Conservation (phyloP, 1,139 yeast species). For the Yamadazyma trypodendri region DNA sequence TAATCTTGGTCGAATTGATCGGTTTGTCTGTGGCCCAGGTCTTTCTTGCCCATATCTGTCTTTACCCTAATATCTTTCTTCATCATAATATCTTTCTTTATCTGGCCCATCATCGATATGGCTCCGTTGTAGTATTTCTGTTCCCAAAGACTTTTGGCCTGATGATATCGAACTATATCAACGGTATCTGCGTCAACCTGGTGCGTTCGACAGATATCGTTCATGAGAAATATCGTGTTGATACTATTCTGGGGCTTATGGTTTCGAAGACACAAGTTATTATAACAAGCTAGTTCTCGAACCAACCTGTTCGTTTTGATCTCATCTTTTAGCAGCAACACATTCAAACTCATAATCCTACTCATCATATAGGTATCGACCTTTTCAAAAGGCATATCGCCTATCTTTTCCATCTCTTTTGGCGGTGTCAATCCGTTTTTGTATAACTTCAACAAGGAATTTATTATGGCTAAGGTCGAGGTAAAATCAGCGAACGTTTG, state of each 20-base stretch:
- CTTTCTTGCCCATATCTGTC: background rate
- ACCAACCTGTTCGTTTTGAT: conserved; percentile 8
- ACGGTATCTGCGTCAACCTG: background rate
- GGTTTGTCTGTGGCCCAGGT: background rate
- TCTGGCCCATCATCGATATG: conserved; percentile 45
- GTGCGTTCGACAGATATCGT: conserved; percentile 17
- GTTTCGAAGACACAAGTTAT: conserved; percentile 33
- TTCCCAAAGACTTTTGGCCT: conserved; percentile 61
- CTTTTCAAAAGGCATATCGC: conserved; percentile 5
- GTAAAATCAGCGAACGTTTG: conserved; percentile 1
- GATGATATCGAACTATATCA: conserved; percentile 28
- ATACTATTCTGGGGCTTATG: conserved; percentile 47
- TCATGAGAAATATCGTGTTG: conserved; percentile 48
- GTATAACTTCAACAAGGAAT: background rate
- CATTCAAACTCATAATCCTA: conserved; percentile 17
- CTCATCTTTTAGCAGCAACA: conserved; percentile 15
- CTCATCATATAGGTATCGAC: conserved; percentile 11
- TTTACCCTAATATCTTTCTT: background rate
- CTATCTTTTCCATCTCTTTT: background rate
- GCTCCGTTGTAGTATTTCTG: conserved; percentile 56
- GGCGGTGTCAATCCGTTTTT: background rate
- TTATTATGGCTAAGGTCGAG: conserved; percentile 2
- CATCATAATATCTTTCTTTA: conserved; percentile 14
- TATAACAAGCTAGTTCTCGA: conserved; percentile 42
- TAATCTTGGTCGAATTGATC: conserved; percentile 2